These are phyloP conservation scores for Linaria vulgaris DNA, from an alignment of 257 asterid genomes.

Conservation along the genomic window DNA sequence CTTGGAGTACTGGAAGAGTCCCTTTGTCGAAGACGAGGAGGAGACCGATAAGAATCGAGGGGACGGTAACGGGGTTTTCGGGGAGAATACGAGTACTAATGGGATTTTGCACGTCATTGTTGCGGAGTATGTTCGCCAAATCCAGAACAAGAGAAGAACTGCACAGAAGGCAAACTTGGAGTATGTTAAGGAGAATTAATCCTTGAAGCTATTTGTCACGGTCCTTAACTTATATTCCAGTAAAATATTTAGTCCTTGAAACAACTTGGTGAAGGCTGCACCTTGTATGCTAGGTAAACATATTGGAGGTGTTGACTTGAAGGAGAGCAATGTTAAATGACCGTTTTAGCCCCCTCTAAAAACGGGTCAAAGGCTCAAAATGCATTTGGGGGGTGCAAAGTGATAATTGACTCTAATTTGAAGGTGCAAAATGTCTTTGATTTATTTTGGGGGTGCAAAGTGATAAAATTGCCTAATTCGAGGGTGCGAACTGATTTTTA, in stretches of 20 bases:
- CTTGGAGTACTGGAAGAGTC: constrained; percentile 56
- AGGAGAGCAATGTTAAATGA: too few relatives aligned
- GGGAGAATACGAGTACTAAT: constrained; percentile 11
- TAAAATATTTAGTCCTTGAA: neutral
- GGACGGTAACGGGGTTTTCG: too few relatives aligned
- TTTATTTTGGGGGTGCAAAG: too few relatives aligned
- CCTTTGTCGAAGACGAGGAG: constrained; percentile 44
- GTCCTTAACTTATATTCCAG: neutral
- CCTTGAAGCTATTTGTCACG: constrained; percentile 11
- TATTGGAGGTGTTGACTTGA: too few relatives aligned
- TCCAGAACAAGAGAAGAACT: constrained; percentile 73
- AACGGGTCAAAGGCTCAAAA: too few relatives aligned
- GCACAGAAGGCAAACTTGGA: constrained; percentile 46
- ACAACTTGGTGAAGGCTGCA: constrained; percentile 17
- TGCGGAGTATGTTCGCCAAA: constrained; percentile 63
- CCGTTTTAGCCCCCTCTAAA: too few relatives aligned
- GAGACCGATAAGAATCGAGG: constrained; percentile 18
- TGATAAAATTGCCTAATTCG: too few relatives aligned
- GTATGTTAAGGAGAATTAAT: constrained; percentile 25
- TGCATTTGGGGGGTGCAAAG: too few relatives aligned
- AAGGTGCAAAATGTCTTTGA: too few relatives aligned
- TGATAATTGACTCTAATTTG: too few relatives aligned
- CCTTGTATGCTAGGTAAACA: neutral
- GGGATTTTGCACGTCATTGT: constrained; percentile 52
- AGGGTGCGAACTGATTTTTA: too few relatives aligned